Conservation (phyloP, 1,284 basidiomycete species). For the Irpex sp. region DNA sequence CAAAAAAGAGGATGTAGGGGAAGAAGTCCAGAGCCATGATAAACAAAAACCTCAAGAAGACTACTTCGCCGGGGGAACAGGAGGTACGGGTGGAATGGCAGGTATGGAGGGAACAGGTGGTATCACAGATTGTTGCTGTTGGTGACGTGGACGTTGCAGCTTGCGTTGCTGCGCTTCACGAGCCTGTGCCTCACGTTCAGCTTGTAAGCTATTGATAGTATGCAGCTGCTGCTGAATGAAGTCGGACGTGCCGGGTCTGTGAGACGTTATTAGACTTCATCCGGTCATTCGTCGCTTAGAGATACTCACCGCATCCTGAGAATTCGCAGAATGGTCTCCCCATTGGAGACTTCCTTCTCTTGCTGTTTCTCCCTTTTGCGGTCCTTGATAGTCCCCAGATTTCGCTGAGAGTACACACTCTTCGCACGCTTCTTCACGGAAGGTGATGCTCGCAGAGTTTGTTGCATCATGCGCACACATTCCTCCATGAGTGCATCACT, state of each 20-base stretch:
- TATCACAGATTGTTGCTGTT: slow-evolving; percentile 21
- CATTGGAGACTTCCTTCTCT: slow-evolving; percentile 68
- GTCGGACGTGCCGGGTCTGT: slow-evolving; percentile 77
- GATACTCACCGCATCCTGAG: slow-evolving; percentile 82
- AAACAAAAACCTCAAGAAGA: background rate
- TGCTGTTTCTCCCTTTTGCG: slow-evolving; percentile 91
- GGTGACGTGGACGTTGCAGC: slow-evolving; percentile 28
- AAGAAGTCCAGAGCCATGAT: background rate
- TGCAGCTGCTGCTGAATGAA: slow-evolving; percentile 88
- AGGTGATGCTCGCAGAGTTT: slow-evolving; percentile 68
- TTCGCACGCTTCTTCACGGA: slow-evolving; percentile 87
- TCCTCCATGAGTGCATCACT: slow-evolving; percentile 94
- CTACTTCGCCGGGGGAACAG: background rate
- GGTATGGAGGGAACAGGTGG: slow-evolving; percentile 19
- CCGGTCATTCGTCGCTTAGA: background rate
- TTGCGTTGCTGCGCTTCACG: slow-evolving; percentile 57
- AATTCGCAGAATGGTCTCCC: slow-evolving; percentile 90
- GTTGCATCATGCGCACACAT: slow-evolving; percentile 91
- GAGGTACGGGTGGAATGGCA: background rate
- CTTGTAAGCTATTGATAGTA: slow-evolving; percentile 72
- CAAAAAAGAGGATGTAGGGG: background rate
- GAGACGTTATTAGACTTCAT: background rate
- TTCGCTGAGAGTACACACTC: slow-evolving; percentile 86
- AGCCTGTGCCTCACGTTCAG: slow-evolving; percentile 63
- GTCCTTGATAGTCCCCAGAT: slow-evolving; percentile 94